Evolutionary conservation across 2,329 filamentous ascomycete genomes (phyloP).

Genomic region (Cladophialophora chaetospira): DNA sequence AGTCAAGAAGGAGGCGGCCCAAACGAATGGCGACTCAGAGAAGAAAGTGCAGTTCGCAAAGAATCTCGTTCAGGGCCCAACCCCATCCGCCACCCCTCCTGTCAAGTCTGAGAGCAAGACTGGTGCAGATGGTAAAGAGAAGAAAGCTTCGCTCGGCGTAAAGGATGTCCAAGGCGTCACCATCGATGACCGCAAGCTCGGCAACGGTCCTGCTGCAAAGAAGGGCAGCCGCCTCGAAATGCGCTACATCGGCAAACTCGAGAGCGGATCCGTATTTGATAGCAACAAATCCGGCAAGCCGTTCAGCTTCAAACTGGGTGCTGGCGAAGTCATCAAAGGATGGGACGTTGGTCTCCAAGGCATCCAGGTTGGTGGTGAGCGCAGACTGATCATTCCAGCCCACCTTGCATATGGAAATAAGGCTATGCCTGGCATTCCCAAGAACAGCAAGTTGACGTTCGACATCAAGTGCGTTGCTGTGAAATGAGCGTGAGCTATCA

Average conservation of each 20-base stretch:
- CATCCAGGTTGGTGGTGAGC: slow-evolving; percentile 92
- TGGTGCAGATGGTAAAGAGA: slow-evolving; percentile 49
- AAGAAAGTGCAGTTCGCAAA: slow-evolving; percentile 96
- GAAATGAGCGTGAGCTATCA: slow-evolving; percentile 22
- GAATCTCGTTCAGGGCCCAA: slow-evolving; percentile 96
- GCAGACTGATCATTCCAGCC: slow-evolving; percentile 85
- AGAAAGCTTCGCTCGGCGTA: slow-evolving; percentile 62
- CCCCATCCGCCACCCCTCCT: slow-evolving; percentile 61
- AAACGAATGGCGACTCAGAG: slow-evolving; percentile 61
- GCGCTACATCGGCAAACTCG: slow-evolving; percentile 97
- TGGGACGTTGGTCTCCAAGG: slow-evolving; percentile 95
- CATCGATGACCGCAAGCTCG: slow-evolving; percentile 92
- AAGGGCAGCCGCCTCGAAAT: slow-evolving; percentile 87
- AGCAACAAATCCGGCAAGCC: slow-evolving; percentile 99
- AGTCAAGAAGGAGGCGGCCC: slow-evolving; percentile 60
- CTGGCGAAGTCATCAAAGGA: slow-evolving; percentile 96
- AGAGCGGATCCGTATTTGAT: slow-evolving; percentile 85
- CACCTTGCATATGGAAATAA: slow-evolving; percentile 87
- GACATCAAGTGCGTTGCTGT: slow-evolving; percentile 74
- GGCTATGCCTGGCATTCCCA: slow-evolving; percentile 78
- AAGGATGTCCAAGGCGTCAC: slow-evolving; percentile 86
- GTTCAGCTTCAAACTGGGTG: slow-evolving; percentile 92
- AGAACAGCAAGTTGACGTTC: slow-evolving; percentile 88
- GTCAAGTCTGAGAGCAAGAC: slow-evolving; percentile 36
- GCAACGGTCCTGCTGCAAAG: slow-evolving; percentile 82